A percentile compares a stretch with the other conserved stretches of the same genome.
Evolutionary conservation across 1,139 yeast species (phyloP).

Genomic region (Pichia cactophila): DNA sequence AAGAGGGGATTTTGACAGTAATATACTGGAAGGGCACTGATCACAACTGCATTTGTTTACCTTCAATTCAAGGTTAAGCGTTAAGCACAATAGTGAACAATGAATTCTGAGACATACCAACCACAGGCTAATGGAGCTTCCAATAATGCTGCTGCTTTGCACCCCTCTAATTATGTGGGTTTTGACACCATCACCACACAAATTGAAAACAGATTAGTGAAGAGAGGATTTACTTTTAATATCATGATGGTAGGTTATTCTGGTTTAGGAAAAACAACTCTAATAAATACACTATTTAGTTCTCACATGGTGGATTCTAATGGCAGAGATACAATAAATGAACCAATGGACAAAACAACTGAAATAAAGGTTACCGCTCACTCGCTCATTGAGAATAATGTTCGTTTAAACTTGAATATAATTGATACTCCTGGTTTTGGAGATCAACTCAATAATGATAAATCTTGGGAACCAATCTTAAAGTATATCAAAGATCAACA

Average conservation of each 20-base stretch:
- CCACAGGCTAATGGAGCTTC: not conserved
- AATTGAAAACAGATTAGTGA: constrained; percentile 84
- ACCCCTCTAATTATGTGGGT: constrained; percentile 68
- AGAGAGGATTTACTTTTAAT: constrained; percentile 91
- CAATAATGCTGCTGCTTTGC: constrained; percentile 13
- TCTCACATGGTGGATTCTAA: constrained; percentile 66
- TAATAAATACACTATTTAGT: constrained; percentile 83
- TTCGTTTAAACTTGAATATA: constrained; percentile 73
- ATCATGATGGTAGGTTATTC: constrained; percentile 92
- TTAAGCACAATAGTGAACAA: not conserved
- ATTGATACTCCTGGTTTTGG: constrained; percentile 98
- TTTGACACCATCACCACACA: constrained; percentile 95
- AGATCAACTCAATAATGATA: constrained; percentile 91
- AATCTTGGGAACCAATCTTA: constrained; percentile 95
- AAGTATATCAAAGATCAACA: constrained; percentile 96
- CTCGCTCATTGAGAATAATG: constrained; percentile 73
- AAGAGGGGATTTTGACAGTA: too few species aligned
- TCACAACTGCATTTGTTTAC: not conserved
- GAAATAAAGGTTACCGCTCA: constrained; percentile 76
- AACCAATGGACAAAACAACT: constrained; percentile 79
- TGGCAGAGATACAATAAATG: constrained; percentile 60
- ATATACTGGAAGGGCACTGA: not conserved
- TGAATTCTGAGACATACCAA: not conserved
- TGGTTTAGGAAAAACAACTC: constrained; percentile 90
- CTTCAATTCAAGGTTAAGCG: not conserved